Base-by-base conservation (phyloP, 2,329 filamentous ascomycete genomes). In the Fusarium incarnatum region DNA sequence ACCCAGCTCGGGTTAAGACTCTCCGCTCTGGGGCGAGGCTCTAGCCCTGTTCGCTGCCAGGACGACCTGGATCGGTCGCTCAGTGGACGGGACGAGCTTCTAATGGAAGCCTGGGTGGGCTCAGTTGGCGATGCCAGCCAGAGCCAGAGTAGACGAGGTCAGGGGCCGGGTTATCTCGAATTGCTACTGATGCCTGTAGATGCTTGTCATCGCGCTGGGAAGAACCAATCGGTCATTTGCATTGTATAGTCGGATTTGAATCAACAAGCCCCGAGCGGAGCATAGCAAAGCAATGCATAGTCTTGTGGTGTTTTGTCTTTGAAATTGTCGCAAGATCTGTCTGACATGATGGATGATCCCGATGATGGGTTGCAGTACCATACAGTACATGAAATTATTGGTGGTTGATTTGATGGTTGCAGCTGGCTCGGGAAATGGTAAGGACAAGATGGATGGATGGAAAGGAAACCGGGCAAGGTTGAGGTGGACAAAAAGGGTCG, bases 21-120 rank as follows among this genome's bases (percentile, higher is more conserved):
- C 62, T 70, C 67, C 54, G 67, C 57, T 70, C 67, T 70, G 60
- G 67, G 67, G 67, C 67, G 46, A 70, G 67, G 57, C 57, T 70
- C 63, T 70, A 71, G 67, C 67, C 67, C 42, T 68, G 63, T 70
- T 70, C 50, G 67, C 67, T 60, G 54, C 34, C 63, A 70, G 54
- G 67, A 60, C 54, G 67, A 67, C 67, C 67, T 68, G 57, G 64
- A 52, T 64, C 42, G 63, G 62, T 45, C 46, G 48, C 66, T 66
- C 61, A 69, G 47, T 69, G 67, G 61, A 56, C 52, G 52, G 64
- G 54, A 25, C 42, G 57, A 71, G 54, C 63, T 70, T 70, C 67
- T 70, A 40, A 46, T 70, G 54, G 62, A 71, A 70, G 67, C 57
- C 70, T 55, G 49, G 53, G 62, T 67, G 52, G 61, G 61, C 40